A percentile compares a stretch with the other conserved stretches of the same genome.
Conservation (phyloP, 2,329 filamentous ascomycete genomes). For the Fusarium nelsonii region DNA sequence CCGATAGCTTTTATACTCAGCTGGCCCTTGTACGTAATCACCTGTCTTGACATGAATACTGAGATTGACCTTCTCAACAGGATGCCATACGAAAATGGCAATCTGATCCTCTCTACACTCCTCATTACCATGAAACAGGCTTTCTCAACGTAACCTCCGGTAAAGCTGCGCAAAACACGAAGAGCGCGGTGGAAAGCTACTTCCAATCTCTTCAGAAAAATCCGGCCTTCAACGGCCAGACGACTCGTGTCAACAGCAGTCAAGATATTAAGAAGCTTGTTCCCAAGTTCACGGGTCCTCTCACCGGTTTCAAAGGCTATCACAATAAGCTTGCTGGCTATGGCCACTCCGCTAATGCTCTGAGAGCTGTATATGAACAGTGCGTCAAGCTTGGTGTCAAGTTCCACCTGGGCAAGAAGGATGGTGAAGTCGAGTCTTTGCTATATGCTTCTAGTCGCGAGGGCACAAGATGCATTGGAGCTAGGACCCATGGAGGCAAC, state of each 20-base stretch:
- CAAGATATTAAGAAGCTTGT: conserved; percentile 28
- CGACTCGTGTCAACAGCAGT: conserved; percentile 8
- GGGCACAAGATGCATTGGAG: conserved; percentile 23
- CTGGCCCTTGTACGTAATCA: conserved; percentile 6
- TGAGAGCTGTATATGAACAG: conserved; percentile 25
- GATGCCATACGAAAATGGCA: conserved; percentile 33
- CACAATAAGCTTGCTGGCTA: conserved; percentile 33
- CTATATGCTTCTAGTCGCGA: conserved; percentile 20
- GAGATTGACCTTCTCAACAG: neutral
- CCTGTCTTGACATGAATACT: fast-evolving
- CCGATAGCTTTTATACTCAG: conserved; percentile 28
- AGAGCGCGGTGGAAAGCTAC: conserved; percentile 25
- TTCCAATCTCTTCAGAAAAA: conserved; percentile 29
- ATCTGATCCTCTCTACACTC: conserved; percentile 24
- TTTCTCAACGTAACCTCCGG: conserved; percentile 35
- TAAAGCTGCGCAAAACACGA: conserved; percentile 22
- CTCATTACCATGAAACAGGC: conserved; percentile 31
- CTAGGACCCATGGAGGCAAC: conserved; percentile 7
- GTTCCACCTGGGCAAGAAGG: conserved; percentile 10
- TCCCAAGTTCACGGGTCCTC: conserved; percentile 22
- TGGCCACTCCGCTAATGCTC: conserved; percentile 27
- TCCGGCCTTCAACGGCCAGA: conserved; percentile 27
- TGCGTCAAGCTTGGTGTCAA: conserved; percentile 31
- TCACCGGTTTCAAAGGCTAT: conserved; percentile 23
- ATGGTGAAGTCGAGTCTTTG: conserved; percentile 31